Evolutionary conservation across 768 basidiomycete genomes (phyloP).

Genomic region (Mycena chlorophos): DNA sequence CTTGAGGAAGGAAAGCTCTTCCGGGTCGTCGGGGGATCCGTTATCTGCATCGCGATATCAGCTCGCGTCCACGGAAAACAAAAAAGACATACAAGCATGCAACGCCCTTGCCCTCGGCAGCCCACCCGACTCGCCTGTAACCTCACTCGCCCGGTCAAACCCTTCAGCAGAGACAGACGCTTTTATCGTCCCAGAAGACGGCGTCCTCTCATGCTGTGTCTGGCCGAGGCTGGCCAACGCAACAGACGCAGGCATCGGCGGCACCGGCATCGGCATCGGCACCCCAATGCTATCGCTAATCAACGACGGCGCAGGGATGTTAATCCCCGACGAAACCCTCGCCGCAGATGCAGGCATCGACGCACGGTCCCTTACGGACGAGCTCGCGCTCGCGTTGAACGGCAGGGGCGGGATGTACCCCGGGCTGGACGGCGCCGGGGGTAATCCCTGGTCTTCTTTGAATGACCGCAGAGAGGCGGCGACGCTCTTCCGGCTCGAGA

Average conservation of each 20-base stretch:
- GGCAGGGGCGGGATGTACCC: slow-evolving; percentile 1
- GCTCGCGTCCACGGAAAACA: slow-evolving; percentile 8
- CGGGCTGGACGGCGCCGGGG: not conserved
- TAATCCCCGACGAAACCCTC: not conserved
- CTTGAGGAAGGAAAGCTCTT: slow-evolving; percentile 83
- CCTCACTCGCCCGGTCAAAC: not conserved
- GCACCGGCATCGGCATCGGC: not conserved
- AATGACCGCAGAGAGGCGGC: not conserved
- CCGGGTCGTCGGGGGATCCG: slow-evolving; percentile 77
- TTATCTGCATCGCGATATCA: slow-evolving; percentile 48
- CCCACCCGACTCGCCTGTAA: not conserved
- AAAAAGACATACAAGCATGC: slow-evolving; percentile 45
- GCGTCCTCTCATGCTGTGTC: not conserved
- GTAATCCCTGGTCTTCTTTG: not conserved
- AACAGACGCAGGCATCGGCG: not conserved
- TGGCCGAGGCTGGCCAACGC: not conserved
- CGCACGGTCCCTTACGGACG: not conserved
- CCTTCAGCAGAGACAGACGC: not conserved
- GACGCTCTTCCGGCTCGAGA: slow-evolving; percentile 13
- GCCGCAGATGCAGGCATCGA: not conserved
- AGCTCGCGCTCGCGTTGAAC: not conserved
- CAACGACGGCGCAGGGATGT: not conserved
- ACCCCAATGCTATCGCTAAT: not conserved
- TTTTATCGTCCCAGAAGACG: not conserved
- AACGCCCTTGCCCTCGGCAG: slow-evolving; percentile 29